Conservation (phyloP, 192 early-diverging fungal species). For the Gigaspora rosea region DNA sequence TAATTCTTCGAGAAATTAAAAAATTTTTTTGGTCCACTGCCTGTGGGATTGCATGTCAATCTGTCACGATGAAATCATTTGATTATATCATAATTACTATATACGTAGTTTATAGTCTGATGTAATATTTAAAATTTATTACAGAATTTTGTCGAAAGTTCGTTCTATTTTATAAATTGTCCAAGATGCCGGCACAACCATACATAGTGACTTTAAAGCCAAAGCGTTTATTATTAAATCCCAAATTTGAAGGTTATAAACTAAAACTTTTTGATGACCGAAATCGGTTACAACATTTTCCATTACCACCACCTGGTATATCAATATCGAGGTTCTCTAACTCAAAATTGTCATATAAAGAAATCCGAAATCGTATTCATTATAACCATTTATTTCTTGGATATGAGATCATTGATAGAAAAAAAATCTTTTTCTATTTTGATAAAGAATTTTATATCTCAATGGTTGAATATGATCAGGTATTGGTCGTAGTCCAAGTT, state of each 20-base stretch:
- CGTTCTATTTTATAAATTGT: no score
- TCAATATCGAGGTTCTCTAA: constrained; percentile 45
- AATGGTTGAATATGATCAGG: constrained; percentile 42
- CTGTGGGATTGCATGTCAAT: no score
- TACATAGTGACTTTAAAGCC: background rate
- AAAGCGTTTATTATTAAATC: constrained; percentile 46
- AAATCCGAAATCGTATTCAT: constrained; percentile 61
- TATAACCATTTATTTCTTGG: constrained; percentile 69
- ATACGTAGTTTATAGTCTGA: no score
- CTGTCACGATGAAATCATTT: no score
- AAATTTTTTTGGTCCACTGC: no score
- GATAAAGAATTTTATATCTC: constrained; percentile 41
- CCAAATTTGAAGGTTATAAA: constrained; percentile 75
- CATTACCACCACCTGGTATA: constrained; percentile 38
- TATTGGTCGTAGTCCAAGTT: constrained; percentile 13
- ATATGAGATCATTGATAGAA: constrained; percentile 21
- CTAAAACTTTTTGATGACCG: constrained; percentile 55
- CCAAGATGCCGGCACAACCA: background rate
- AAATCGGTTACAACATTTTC: constrained; percentile 26
- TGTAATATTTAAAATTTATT: no score
- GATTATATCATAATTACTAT: no score
- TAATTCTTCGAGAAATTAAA: no score
- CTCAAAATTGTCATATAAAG: constrained; percentile 61
- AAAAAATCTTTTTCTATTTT: constrained; percentile 40
- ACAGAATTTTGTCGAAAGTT: no score